Conservation (phyloP, 257 asterid genomes). For the Handroanthus guayacan region DNA sequence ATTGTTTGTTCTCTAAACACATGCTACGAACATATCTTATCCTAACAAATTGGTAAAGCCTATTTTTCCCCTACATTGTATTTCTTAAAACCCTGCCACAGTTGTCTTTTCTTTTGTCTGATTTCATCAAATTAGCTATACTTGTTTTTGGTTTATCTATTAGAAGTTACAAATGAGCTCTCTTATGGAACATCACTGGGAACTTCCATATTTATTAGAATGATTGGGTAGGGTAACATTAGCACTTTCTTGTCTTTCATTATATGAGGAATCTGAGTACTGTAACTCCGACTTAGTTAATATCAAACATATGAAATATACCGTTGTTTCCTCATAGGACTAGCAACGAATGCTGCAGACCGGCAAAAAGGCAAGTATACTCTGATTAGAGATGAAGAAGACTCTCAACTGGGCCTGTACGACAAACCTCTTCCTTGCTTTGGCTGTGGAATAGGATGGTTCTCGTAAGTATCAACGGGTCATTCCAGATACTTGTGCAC, state of each 20-base stretch:
- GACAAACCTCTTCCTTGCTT: constrained; percentile 97
- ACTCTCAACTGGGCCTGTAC: constrained; percentile 70
- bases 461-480: constrained; percentile 72
- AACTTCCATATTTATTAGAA: no score
- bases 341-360: constrained; percentile 51
- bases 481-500: background rate
- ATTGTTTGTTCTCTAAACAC: no score
- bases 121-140: no score
- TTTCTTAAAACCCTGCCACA: no score
- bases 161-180: no score
- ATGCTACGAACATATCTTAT: no score
- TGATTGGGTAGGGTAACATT: no score
- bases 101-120: no score
- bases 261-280: background rate
- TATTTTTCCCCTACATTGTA: no score
- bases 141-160: no score
- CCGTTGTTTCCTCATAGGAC: constrained; percentile 48
- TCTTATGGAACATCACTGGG: no score
- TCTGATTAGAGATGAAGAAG: constrained; percentile 71
- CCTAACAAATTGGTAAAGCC: no score
- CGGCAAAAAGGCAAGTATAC: constrained; percentile 75
- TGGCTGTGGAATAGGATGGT: constrained; percentile 97
- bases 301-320: constrained; percentile 16
- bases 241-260: background rate
- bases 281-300: constrained; percentile 3